Evolutionary conservation across 2,329 filamentous ascomycete genomes (phyloP).

Genomic region (Nemania abortiva): DNA sequence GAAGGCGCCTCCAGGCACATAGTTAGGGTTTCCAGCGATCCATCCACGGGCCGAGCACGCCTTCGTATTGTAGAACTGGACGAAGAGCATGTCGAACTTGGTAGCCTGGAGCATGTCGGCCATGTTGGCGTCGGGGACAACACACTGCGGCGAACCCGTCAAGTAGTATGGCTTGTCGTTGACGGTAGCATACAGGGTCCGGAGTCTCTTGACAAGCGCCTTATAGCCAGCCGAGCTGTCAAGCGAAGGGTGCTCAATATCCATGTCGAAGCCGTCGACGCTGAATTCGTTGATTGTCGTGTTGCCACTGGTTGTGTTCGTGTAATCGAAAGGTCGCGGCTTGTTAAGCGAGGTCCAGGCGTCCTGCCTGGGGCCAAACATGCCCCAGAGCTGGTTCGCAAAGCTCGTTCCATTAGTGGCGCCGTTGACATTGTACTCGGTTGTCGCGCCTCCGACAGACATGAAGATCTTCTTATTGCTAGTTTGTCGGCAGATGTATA

Average conservation of each 20-base stretch:
- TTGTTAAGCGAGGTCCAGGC: constrained; percentile 49
- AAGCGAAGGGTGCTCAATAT: constrained; percentile 51
- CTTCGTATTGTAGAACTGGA: constrained; percentile 65
- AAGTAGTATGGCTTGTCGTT: constrained; percentile 51
- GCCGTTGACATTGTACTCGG: constrained; percentile 54
- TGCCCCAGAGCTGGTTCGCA: constrained; percentile 54
- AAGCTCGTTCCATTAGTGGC: constrained; percentile 53
- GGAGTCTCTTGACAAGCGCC: constrained; percentile 47
- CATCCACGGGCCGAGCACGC: constrained; percentile 52
- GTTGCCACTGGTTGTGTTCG: constrained; percentile 26
- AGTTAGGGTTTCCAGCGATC: constrained; percentile 50
- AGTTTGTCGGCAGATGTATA: constrained; percentile 55
- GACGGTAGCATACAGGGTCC: constrained; percentile 43
- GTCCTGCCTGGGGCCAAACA: constrained; percentile 55
- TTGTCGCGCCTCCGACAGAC: constrained; percentile 56
- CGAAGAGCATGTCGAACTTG: constrained; percentile 58
- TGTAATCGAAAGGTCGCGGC: constrained; percentile 49
- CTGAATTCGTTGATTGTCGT: constrained; percentile 39
- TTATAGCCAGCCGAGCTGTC: constrained; percentile 51
- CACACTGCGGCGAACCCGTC: constrained; percentile 61
- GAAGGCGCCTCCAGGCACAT: constrained; percentile 43
- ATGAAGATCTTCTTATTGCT: constrained; percentile 57
- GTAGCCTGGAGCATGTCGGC: constrained; percentile 40
- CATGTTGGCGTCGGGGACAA: constrained; percentile 55
- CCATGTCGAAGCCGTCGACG: constrained; percentile 51